Base-by-base conservation (phyloP, 257 asterid species). In the Avicennia marina region DNA sequence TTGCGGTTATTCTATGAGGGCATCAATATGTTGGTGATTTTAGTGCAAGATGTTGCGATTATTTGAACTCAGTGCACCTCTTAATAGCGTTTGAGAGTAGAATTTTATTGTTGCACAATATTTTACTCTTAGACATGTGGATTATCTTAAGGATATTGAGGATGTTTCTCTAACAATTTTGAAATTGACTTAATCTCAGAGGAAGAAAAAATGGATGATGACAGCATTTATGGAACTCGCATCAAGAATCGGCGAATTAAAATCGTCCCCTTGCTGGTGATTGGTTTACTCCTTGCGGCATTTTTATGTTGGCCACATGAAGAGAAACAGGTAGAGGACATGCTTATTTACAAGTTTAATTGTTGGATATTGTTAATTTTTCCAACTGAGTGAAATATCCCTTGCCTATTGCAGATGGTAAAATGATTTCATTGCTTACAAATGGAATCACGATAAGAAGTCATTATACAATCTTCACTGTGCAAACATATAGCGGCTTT, bases 121-220 rank as follows among this genome's bases (percentile, higher is more conserved):
- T 48, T 27, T 59, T 45, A 38, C 26, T 32, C 6, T 49, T 39
- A n/a, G n/a, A n/a, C n/a, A n/a, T n/a, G n/a, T n/a, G n/a, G n/a
- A n/a, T n/a, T n/a, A n/a, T n/a, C 56, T 20, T 60, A 55, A 48
- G 36, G 64, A 27, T 11, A 2, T 53, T 24, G 40, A n/a, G 40
- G 11, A 64, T 26, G 42, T 38, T 39, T 51, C 18, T 56, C 26
- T 4, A 10, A 24, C 17, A 19, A 40, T 40, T 24, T 43, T 47
- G 46, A 54, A 51, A 41, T 44, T 40, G 53, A 18, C 19, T 48
- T 66, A 6, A 55, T 65, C 32, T 24, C 84, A 82, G 95, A 80
- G 66, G 91, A 76, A 55, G 78, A 75, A 70, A 85, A 77, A 44
- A 49, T 81, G 31, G 85, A 76, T 53, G 82, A 62, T 29, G 75